Conservation (phyloP, 768 basidiomycete species). For the Suillus decipiens region DNA sequence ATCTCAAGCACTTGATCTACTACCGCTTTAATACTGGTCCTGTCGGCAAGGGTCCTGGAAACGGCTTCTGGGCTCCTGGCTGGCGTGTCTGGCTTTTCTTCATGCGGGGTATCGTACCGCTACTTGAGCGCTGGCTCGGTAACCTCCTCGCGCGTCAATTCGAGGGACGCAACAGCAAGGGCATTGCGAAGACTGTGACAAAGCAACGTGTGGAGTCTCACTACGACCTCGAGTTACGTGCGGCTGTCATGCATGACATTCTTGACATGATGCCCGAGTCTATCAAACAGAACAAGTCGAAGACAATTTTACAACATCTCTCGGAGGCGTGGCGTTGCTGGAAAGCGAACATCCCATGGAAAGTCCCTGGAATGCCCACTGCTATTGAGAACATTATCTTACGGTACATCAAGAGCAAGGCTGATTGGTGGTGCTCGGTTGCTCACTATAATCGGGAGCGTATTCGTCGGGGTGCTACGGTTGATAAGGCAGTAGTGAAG, state of each 20-base stretch:
- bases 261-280: conserved; percentile 99
- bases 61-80: conserved; percentile 99
- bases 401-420: conserved; percentile 98
- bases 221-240: conserved; percentile 95
- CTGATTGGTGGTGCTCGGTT: conserved; percentile 98
- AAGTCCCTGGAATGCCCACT: conserved; percentile 99
- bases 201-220: conserved; percentile 99
- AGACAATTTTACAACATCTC: conserved; percentile 97
- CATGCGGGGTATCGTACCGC: conserved; percentile 97
- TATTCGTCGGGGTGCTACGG: conserved; percentile 94
- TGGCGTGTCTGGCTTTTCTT: conserved; percentile 99
- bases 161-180: conserved; percentile 96
- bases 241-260: conserved; percentile 99
- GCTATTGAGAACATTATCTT: conserved; percentile 99
- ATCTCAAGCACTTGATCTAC: conserved; percentile 97
- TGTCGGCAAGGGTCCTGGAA: conserved; percentile 98
- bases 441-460: conserved; percentile 98
- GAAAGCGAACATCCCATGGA: conserved; percentile 99
- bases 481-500: conserved; percentile 98
- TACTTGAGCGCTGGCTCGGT: conserved; percentile 96
- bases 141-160: conserved; percentile 98
- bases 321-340: conserved; percentile 99
- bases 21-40: conserved; percentile 99
- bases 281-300: conserved; percentile 99
- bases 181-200: conserved; percentile 96